These are phyloP conservation scores for Globisporangium camurandrum DNA, from an alignment of 352 stramenopile species.

Conservation along the genomic window DNA sequence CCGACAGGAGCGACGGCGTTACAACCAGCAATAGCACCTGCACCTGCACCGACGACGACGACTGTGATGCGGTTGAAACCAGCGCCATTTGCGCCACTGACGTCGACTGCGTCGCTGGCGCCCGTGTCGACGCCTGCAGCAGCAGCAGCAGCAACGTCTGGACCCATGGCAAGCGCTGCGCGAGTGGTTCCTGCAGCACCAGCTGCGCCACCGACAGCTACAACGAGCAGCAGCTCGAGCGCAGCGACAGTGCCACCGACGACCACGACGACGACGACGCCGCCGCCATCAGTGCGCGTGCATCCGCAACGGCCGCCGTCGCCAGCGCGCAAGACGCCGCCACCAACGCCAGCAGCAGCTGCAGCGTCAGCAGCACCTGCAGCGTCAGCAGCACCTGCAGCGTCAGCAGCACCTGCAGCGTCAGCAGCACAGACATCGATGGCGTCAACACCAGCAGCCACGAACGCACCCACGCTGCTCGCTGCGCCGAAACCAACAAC, in stretches of 20 bases:
- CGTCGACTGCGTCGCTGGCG: background rate
- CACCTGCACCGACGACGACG: background rate
- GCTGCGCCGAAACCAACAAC: constrained; percentile 1
- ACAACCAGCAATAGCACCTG: background rate
- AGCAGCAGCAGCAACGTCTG: no score
- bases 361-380: background rate
- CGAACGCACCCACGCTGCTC: background rate
- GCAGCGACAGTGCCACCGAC: background rate
- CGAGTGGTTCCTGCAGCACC: background rate
- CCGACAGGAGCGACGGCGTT: constrained; percentile 6
- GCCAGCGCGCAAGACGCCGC: no score
- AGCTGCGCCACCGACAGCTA: background rate
- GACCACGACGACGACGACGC: background rate
- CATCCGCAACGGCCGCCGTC: no score
- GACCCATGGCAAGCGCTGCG: no score
- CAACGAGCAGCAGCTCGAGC: background rate
- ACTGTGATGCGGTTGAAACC: background rate
- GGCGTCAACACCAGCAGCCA: background rate
- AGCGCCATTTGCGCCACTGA: no score
- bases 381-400: background rate
- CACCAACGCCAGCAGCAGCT: constrained; percentile 5
- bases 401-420: background rate
- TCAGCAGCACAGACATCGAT: background rate
- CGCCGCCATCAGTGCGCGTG: no score
- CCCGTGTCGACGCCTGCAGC: background rate